These are phyloP conservation scores for Cucurbita pepo DNA, from an alignment of 306 rosid species.

Conservation along the genomic window DNA sequence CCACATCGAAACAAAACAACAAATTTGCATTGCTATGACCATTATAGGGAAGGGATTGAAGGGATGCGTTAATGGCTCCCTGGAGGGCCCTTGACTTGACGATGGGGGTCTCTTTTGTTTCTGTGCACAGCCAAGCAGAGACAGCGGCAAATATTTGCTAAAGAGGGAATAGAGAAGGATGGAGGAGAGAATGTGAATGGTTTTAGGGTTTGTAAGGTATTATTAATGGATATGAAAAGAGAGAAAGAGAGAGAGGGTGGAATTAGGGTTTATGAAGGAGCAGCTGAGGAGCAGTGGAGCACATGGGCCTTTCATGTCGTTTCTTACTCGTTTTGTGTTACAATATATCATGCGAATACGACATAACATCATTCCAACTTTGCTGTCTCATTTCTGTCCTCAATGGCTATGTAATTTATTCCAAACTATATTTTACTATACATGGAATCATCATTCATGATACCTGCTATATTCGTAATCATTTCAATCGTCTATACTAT, in stretches of 20 bases:
- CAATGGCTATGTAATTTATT: background rate
- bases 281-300: background rate
- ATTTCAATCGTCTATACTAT: too few relatives aligned
- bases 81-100: background rate
- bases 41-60: background rate
- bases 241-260: background rate
- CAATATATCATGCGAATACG: background rate
- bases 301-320: slow-evolving; percentile 6
- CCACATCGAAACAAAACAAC: background rate
- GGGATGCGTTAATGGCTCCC: background rate
- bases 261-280: background rate
- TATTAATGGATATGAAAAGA: background rate
- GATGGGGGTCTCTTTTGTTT: background rate
- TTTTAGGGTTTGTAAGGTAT: background rate
- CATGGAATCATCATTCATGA: background rate
- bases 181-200: background rate
- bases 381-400: background rate
- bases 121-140: background rate
- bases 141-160: background rate
- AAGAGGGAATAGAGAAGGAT: background rate
- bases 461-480: too few relatives aligned
- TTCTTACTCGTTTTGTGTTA: background rate
- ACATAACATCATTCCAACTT: background rate
- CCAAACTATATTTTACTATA: background rate
- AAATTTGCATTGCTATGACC: background rate